Evolutionary conservation across 129 eudicot genomes (phyloP).

Genomic region (Flaveria ramosissima): DNA sequence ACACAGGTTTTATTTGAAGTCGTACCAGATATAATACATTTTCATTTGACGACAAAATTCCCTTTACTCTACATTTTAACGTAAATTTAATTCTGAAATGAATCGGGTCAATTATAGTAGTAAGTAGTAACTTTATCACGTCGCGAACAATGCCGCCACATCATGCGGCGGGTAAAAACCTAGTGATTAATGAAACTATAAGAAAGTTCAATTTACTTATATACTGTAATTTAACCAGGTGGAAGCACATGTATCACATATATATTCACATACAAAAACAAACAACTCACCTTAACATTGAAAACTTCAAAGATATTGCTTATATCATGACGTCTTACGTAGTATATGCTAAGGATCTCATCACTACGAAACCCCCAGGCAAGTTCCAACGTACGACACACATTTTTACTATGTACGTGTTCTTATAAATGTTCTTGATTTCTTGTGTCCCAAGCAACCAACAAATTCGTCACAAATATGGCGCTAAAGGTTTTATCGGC

Average conservation of each 20-base stretch:
- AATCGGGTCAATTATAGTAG: no score
- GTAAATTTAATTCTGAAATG: no score
- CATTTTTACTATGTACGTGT: neutral
- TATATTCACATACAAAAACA: neutral
- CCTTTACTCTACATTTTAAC: no score
- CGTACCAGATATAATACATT: no score
- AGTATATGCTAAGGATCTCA: conserved; percentile 30
- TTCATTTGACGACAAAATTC: no score
- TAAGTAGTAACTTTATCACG: no score
- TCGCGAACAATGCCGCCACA: no score
- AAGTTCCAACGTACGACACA: conserved; percentile 10
- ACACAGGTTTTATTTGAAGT: no score
- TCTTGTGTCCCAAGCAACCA: conserved; percentile 4
- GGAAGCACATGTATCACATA: conserved; percentile 18
- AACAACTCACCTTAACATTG: conserved; percentile 2
- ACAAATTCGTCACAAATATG: conserved; percentile 5
- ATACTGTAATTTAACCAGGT: neutral
- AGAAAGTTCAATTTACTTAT: neutral
- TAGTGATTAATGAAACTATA: neutral
- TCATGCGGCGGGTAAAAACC: no score
- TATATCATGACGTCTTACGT: neutral
- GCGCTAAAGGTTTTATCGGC: conserved; percentile 46
- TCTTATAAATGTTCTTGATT: neutral
- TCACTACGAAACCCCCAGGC: conserved; percentile 28
- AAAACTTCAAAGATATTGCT: conserved; percentile 7